phyloP scores from a whole-genome alignment of 169 alveolate species.

The Cryptosporidium bovis region DNA sequence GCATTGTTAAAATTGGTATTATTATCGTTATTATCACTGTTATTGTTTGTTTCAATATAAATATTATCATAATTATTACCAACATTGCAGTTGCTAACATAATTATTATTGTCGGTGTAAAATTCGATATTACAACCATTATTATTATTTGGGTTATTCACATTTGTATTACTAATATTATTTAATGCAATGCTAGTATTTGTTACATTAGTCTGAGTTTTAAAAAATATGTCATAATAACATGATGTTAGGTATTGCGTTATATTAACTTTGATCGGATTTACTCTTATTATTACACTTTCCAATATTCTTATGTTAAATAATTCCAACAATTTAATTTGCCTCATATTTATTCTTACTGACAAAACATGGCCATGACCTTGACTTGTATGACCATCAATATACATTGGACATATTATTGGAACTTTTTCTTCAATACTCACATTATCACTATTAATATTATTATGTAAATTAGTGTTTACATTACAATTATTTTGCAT shows the following conservation, averaged over 20 bases:
- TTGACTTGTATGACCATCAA: constrained; percentile 56
- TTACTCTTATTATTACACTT: constrained; percentile 51
- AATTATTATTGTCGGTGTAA: too few relatives aligned
- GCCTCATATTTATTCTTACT: constrained; percentile 45
- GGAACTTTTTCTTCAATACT: constrained; percentile 28
- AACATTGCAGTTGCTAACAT: background rate
- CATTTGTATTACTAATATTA: background rate
- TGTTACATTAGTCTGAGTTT: background rate
- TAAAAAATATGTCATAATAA: constrained; percentile 47
- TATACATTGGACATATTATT: constrained; percentile 42
- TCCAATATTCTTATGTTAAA: constrained; percentile 37
- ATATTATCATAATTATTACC: background rate
- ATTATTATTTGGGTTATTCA: background rate
- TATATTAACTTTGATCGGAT: constrained; percentile 65
- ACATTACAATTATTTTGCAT: background rate
- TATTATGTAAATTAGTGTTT: background rate
- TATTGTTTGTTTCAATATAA: background rate
- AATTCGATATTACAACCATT: background rate
- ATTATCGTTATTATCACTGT: background rate
- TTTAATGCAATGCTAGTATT: background rate
- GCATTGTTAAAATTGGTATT: background rate
- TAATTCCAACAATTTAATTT: constrained; percentile 10
- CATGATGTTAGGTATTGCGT: constrained; percentile 46
- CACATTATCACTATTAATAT: background rate
- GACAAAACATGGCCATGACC: constrained; percentile 70